phyloP scores from a whole-genome alignment of 192 early-diverging fungal genomes.

The Coemansia sp. region DNA sequence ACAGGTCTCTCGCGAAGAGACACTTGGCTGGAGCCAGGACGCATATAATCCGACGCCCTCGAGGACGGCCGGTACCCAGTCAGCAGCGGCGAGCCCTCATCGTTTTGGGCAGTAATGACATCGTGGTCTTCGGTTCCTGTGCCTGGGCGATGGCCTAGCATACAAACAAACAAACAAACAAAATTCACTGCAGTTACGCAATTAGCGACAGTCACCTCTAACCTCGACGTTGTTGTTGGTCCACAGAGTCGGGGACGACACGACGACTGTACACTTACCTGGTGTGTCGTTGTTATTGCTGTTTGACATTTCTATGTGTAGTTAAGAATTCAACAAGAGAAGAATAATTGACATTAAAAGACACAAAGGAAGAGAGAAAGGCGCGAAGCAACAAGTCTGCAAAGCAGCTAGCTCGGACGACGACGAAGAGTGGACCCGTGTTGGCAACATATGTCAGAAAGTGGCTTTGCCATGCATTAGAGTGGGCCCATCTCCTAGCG shows the following conservation, averaged over 20 bases:
- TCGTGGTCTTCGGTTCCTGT: background rate
- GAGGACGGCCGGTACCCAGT: constrained; percentile 13
- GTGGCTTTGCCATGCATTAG: constrained; percentile 3
- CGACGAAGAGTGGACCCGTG: background rate
- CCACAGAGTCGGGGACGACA: background rate
- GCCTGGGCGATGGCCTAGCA: background rate
- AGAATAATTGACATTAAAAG: background rate
- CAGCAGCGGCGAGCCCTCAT: constrained; percentile 35
- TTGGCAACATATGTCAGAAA: background rate
- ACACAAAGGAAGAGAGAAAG: background rate
- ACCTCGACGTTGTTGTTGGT: background rate
- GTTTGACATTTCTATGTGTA: background rate
- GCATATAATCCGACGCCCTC: constrained; percentile 13
- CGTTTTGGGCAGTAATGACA: constrained; percentile 1
- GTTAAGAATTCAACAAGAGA: background rate
- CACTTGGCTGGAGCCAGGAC: constrained; percentile 28
- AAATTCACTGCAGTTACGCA: background rate
- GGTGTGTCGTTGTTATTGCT: background rate
- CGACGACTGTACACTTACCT: constrained; percentile 1
- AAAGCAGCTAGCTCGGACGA: background rate
- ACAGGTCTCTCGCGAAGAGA: constrained; percentile 11
- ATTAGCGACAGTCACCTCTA: background rate
- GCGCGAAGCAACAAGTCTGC: background rate
- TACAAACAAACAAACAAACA: background rate
- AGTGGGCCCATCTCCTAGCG: background rate